A percentile compares a stretch with the other conserved stretches of the same genome.
Conservation (phyloP, 345 rosid genomes). For the Corchorus capsularis region DNA sequence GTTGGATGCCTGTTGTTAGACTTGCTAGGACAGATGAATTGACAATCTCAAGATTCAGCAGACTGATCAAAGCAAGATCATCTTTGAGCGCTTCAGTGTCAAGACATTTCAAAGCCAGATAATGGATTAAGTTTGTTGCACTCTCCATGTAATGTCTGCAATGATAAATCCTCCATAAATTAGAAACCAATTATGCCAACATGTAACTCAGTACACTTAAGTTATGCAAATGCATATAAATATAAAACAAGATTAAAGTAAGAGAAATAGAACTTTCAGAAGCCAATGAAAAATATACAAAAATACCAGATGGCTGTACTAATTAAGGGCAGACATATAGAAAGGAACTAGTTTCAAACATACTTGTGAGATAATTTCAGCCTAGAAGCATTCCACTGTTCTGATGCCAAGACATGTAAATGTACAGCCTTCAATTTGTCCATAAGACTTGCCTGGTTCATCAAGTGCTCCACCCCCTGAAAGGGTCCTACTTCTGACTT, state of each 20-base stretch:
- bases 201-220: background rate
- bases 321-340: background rate
- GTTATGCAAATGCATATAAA: background rate
- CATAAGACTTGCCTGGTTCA: conserved; percentile 35
- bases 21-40: conserved; percentile 48
- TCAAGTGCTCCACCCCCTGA: conserved; percentile 26
- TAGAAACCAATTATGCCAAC: conserved; percentile 5
- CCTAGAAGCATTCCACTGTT: conserved; percentile 61
- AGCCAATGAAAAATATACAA: background rate
- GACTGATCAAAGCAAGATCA: conserved; percentile 46
- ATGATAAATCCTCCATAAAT: conserved; percentile 7
- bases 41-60: conserved; percentile 49
- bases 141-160: conserved; percentile 53
- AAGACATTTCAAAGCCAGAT: conserved; percentile 55
- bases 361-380: conserved; percentile 62
- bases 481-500: conserved; percentile 29
- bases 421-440: conserved; percentile 56
- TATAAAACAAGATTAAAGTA: background rate
- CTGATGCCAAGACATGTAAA: conserved; percentile 65
- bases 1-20: conserved; percentile 44
- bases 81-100: conserved; percentile 47
- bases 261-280: background rate
- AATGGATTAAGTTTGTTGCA: conserved; percentile 62
- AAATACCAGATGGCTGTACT: background rate
- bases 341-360: background rate